Base-by-base conservation (phyloP, 1,139 yeast genomes). In the Kluyveromyces sp. region DNA sequence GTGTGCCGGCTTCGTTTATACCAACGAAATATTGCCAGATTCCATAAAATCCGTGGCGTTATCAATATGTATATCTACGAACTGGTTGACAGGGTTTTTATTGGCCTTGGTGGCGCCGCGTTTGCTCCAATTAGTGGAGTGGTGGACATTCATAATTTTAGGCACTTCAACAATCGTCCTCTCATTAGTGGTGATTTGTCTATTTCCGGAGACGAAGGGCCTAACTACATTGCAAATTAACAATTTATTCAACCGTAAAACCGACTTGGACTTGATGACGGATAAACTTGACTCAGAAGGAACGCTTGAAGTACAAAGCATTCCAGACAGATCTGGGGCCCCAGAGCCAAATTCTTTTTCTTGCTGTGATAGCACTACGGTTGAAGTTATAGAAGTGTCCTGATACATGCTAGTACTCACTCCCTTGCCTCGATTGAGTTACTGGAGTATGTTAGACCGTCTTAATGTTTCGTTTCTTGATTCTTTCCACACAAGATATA, bases 11-110 rank as follows among this genome's bases (percentile, higher is more conserved):
- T 72, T 77, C 75, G 62, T 80, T 11, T 78, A 77, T 53, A 71
- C 79, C 1, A 70, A 74, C 39, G 86, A 80, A 50, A 61, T 78
- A 2, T 70, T 78, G 33, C 77, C 79, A 0, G 61, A 63, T 1
- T 61, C 65, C 15, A 68, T 77, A 1, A 68, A 77, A 45, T 60
- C 74, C 0, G 73, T 71, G 46, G 82, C 82, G 0, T 65, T 75
- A 26, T 70, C 83, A 1, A 49, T 78, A 2, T 74, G 81, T 40
- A 70, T 78, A 66, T 65, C 75, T 28, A 58, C 67, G 2, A 76
- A 80, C 1, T 80, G 83, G 83, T 52, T 69, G 1, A 53, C 70
- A 28, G 74, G 70, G 49, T 72, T 74, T 19, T 42, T 58, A 0
- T 55, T 71, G 39, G 68, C 71, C 0, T 60, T 74, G 43, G 42